Base-by-base conservation (phyloP, 805 yeast species). In the Wickerhamiella siamensis region DNA sequence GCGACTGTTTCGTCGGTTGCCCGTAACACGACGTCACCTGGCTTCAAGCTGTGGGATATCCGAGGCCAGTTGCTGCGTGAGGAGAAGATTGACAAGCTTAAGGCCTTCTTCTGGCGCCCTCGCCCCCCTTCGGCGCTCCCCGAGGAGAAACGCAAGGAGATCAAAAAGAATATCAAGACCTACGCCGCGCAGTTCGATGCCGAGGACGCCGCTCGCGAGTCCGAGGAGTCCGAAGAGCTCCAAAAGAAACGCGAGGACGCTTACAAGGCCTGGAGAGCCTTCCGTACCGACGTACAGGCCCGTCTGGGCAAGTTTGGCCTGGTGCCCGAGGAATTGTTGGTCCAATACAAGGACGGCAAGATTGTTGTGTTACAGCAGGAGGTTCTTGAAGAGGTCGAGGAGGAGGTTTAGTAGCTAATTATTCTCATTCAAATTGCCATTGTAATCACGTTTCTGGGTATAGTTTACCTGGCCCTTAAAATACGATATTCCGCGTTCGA, bases 61-160 rank as follows among this genome's bases (percentile, higher is more conserved):
- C 78, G 81, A 39, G 99, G 98, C 56, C 70, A 68, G 51, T 51
- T 77, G 50, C 61, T 83, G 46, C 76, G 78, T 52, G 91, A 82
- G 53, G 94, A 87, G 56, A 62, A 71, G 19, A 62, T 83, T 47
- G 91, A 83, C 54, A 81, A 78, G 43, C 84, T 91, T 74, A 82
- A 77, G 65, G 87, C 82, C 47, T 83, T 88, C 56, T 69, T 75
- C 47, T 91, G 99, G 99, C 82, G 99, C 70, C 97, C 97, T 56
- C 79, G 98, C 67, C 98, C 98, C 40, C 74, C 73, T 16, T 71
- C 86, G 2, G 63, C 78, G 50, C 74, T 91, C 58, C 68, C 77
- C 47, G 75, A 78, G 54, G 79, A 75, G 51, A 93, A 83, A 61
- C 75, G 75, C 69, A 83, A 84, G 79, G 80, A 79, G 71, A 84